Percentiles rank a stretch among this genome's conserved stretches.
Conservation (phyloP, 371 early-diverging fungal species). For the Mucor indicus region DNA sequence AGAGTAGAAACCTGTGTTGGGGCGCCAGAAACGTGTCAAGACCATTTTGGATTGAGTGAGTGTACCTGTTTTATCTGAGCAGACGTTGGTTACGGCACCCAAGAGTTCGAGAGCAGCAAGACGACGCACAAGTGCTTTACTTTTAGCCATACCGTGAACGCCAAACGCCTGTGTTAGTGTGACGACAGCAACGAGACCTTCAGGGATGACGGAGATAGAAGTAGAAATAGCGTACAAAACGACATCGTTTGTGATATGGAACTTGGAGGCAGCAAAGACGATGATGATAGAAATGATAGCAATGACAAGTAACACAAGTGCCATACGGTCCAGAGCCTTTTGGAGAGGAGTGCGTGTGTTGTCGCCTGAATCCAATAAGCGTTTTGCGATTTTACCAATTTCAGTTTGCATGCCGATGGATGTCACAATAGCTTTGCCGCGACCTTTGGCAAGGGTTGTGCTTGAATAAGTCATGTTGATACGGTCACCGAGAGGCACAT, state of each 20-base stretch:
- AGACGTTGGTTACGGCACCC: conserved; percentile 89
- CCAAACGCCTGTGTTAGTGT: conserved; percentile 92
- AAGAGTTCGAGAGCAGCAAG: conserved; percentile 87
- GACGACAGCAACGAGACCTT: conserved; percentile 90
- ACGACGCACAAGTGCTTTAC: conserved; percentile 82
- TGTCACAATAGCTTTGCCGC: conserved; percentile 73
- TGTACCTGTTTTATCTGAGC: conserved; percentile 96
- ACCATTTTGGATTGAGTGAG: conserved; percentile 93
- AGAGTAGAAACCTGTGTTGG: conserved; percentile 57
- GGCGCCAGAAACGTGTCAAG: conserved; percentile 70
- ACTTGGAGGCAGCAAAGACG: conserved; percentile 51
- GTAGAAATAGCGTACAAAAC: conserved; percentile 78
- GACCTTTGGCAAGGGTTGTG: conserved; percentile 52
- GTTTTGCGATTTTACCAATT: conserved; percentile 88
- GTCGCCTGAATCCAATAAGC: conserved; percentile 70
- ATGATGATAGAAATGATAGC: conserved; percentile 52
- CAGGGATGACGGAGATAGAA: conserved; percentile 95
- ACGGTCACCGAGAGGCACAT: conserved; percentile 52
- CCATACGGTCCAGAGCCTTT: conserved; percentile 65
- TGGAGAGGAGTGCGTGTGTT: conserved; percentile 69
- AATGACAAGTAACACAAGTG: conserved; percentile 58
- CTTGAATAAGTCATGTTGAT: conserved; percentile 64
- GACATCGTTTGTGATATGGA: conserved; percentile 64
- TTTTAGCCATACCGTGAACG: conserved; percentile 84
- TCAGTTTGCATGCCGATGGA: conserved; percentile 86